These are phyloP conservation scores for Plasmodium reichenowi DNA, from an alignment of 169 alveolate genomes.

Conservation along the genomic window DNA sequence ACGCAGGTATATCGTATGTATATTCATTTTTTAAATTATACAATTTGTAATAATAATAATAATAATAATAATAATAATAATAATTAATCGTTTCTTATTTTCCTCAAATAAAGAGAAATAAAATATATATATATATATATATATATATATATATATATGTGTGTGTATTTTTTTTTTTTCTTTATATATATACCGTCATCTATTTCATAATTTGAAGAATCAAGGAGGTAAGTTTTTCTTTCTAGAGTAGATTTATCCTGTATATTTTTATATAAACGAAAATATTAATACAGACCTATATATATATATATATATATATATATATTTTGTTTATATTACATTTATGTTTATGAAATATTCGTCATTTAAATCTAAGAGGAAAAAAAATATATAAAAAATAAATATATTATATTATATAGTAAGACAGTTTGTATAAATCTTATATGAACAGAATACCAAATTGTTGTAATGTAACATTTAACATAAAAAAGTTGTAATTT, in stretches of 20 bases:
- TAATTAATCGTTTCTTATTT: no score
- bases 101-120: background rate
- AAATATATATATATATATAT: background rate
- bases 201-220: slow-evolving; percentile 28
- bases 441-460: slow-evolving; percentile 18
- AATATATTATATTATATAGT: background rate
- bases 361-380: slow-evolving; percentile 31
- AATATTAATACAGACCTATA: no score
- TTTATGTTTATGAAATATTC: slow-evolving; percentile 41
- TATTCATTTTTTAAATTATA: no score
- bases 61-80: no score
- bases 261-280: background rate
- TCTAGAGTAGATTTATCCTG: slow-evolving; percentile 57
- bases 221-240: slow-evolving; percentile 43
- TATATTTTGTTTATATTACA: background rate
- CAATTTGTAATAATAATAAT: no score
- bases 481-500: slow-evolving; percentile 23
- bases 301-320: no score
- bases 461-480: slow-evolving; percentile 57
- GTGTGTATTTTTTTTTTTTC: background rate
- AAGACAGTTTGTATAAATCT: no score
- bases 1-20: no score
- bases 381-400: background rate
- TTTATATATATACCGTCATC: slow-evolving; percentile 42
- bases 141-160: background rate